phyloP scores from a whole-genome alignment of 495 filamentous ascomycete genomes.

The Talaromyces stipitatus region DNA sequence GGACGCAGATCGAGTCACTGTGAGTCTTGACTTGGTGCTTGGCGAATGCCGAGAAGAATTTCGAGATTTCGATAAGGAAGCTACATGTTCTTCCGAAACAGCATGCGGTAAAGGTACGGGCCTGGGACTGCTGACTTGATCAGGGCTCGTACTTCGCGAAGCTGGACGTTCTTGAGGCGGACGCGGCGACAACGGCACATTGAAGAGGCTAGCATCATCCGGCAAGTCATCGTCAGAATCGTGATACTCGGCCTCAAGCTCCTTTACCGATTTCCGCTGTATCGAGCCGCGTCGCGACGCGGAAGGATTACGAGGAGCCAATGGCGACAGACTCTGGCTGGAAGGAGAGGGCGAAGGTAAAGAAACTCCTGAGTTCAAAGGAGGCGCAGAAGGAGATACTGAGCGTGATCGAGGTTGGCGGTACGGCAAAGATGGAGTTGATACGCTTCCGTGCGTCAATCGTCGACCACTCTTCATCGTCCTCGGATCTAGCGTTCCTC shows the following conservation, averaged over 20 bases:
- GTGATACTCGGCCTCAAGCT: conserved; percentile 80
- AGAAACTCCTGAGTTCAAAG: conserved; percentile 12
- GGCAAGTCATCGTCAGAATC: conserved; percentile 90
- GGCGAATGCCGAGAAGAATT: conserved; percentile 12
- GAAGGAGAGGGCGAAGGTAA: conserved; percentile 21
- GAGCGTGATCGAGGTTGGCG: conserved; percentile 6
- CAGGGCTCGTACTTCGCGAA: conserved; percentile 45
- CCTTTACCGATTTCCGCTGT: conserved; percentile 66
- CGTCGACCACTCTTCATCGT: conserved; percentile 5
- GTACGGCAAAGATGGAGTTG: background rate
- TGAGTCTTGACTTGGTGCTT: conserved; percentile 11
- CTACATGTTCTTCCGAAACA: conserved; percentile 17
- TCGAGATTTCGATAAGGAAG: conserved; percentile 16
- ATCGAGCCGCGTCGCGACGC: conserved; percentile 59
- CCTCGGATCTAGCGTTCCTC: conserved; percentile 5
- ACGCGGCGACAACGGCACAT: conserved; percentile 89
- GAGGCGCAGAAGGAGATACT: conserved; percentile 11
- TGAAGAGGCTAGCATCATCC: conserved; percentile 84
- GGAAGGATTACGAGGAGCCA: conserved; percentile 15
- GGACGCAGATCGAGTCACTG: conserved; percentile 31
- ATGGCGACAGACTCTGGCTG: conserved; percentile 33
- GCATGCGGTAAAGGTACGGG: conserved; percentile 36
- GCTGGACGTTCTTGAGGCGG: conserved; percentile 58
- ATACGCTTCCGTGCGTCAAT: background rate
- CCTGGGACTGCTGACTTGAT: conserved; percentile 36